phyloP scores from a whole-genome alignment of 768 basidiomycete species.

The Hypholoma sublateritium region DNA sequence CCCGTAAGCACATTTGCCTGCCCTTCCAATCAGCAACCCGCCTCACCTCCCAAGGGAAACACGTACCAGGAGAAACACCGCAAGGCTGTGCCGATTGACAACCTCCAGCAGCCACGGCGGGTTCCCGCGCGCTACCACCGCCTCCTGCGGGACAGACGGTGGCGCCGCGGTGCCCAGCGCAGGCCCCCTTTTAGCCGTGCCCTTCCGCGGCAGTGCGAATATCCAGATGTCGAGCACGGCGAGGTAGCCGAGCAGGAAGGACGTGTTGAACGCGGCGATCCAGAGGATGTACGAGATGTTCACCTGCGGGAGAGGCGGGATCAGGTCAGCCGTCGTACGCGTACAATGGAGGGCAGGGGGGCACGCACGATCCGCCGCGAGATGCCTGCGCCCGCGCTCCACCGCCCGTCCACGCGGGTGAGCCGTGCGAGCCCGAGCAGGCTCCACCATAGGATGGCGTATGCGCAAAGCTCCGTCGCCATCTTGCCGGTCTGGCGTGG shows the following conservation, averaged over 20 bases:
- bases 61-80: constrained; percentile 80
- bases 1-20: constrained; percentile 91
- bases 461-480: constrained; percentile 73
- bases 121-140: constrained; percentile 13
- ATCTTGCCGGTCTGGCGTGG: constrained; percentile 72
- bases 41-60: not conserved
- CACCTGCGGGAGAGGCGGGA: constrained; percentile 46
- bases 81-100: constrained; percentile 78
- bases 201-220: constrained; percentile 36
- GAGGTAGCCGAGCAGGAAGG: constrained; percentile 81
- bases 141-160: not conserved
- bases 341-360: not conserved
- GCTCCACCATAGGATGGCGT: constrained; percentile 78
- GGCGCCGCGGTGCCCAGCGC: not conserved
- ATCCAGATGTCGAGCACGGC: constrained; percentile 67
- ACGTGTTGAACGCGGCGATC: constrained; percentile 86
- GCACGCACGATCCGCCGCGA: constrained; percentile 46
- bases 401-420: constrained; percentile 37
- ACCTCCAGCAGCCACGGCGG: constrained; percentile 68
- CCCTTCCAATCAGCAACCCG: not conserved
- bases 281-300: constrained; percentile 89
- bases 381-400: constrained; percentile 30
- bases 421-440: constrained; percentile 42
- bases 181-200: not conserved
- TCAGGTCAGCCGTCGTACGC: not conserved